Evolutionary conservation across 345 rosid species (phyloP).

Genomic region (Dipteronia sinensis): DNA sequence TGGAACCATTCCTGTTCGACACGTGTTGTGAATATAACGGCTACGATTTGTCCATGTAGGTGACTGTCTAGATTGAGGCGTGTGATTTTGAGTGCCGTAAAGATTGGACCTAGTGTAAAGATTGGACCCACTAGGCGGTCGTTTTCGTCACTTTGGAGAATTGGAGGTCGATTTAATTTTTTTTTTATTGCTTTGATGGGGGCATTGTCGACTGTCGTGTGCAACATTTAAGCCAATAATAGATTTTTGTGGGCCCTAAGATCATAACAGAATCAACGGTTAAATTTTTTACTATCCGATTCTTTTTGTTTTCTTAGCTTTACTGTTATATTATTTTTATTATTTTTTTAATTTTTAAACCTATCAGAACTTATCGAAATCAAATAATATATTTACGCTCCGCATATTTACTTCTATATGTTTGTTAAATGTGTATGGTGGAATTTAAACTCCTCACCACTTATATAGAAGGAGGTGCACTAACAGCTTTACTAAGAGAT

Average conservation of each 20-base stretch:
- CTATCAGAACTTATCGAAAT: no score
- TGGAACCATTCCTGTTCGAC: conserved; percentile 30
- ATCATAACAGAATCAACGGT: not conserved
- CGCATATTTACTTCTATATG: no score
- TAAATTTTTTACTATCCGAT: not conserved
- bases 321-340: no score
- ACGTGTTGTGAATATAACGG: conserved; percentile 41
- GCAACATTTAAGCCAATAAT: not conserved
- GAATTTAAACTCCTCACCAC: no score
- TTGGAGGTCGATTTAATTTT: not conserved
- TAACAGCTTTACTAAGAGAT: no score
- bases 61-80: conserved; percentile 29
- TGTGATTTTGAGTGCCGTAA: conserved; percentile 24
- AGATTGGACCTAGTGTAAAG: conserved; percentile 16
- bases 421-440: no score
- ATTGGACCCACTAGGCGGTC: conserved; percentile 17
- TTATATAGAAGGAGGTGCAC: no score
- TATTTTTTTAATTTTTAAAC: no score
- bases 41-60: conserved; percentile 43
- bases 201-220: not conserved
- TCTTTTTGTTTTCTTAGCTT: no score
- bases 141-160: not conserved
- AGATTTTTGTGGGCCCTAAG: not conserved
- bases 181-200: not conserved
- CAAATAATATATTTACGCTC: no score